A percentile compares a stretch with the other conserved stretches of the same genome.
Evolutionary conservation across 306 rosid species (phyloP).

Genomic region (Pueraria montana): DNA sequence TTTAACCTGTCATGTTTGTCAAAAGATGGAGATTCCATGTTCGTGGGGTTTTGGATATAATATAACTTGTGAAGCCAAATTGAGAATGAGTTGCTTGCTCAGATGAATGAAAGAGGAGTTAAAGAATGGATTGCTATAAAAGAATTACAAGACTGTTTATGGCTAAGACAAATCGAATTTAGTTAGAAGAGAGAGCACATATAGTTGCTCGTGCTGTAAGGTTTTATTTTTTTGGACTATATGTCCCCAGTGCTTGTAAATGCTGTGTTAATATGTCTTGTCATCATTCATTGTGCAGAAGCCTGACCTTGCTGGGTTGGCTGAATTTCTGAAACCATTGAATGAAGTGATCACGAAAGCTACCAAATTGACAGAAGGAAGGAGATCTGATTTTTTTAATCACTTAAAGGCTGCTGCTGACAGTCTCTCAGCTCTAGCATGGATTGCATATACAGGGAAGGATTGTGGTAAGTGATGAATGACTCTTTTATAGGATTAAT

Average conservation of each 20-base stretch:
- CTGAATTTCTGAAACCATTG: conserved; percentile 89
- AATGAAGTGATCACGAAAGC: conserved; percentile 77
- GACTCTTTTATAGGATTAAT: conserved; percentile 37
- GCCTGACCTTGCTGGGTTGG: conserved; percentile 79
- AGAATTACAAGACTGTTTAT: conserved; percentile 17
- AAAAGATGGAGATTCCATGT: not conserved
- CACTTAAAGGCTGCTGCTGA: conserved; percentile 92
- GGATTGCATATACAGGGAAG: conserved; percentile 93
- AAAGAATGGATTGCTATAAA: conserved; percentile 28
- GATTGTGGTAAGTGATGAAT: conserved; percentile 74
- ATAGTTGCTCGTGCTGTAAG: not conserved
- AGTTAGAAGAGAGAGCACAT: conserved; percentile 33
- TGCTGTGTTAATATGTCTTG: conserved; percentile 30
- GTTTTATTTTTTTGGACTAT: not conserved
- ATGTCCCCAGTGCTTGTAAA: conserved; percentile 22
- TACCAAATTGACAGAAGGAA: conserved; percentile 77
- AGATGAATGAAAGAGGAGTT: conserved; percentile 11
- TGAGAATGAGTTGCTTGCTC: not conserved
- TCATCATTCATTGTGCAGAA: conserved; percentile 66
- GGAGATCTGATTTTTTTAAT: conserved; percentile 85
- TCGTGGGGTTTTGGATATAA: not conserved
- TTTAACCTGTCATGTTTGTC: conserved; percentile 9
- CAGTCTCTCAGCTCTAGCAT: conserved; percentile 95
- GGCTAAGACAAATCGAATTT: conserved; percentile 5
- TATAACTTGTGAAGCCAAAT: conserved; percentile 9